A percentile compares a stretch with the other conserved stretches of the same genome.
Conservation (phyloP, 2,329 filamentous ascomycete species). For the Monosporascus sp. region DNA sequence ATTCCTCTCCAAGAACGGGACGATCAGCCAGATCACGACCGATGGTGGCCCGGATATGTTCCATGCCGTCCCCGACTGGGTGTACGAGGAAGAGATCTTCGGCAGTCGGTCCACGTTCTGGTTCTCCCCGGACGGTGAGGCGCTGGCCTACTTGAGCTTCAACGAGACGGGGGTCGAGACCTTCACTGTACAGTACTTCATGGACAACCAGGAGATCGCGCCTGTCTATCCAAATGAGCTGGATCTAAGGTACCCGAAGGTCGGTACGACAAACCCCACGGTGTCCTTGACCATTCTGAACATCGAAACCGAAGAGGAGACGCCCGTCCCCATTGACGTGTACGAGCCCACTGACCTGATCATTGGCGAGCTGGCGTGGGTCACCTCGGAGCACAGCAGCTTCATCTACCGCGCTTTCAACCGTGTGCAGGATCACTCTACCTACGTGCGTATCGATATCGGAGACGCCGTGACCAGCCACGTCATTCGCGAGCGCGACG, state of each 20-base stretch:
- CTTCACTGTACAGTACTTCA: conserved; percentile 63
- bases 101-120: conserved; percentile 45
- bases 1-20: conserved; percentile 51
- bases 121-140: conserved; percentile 52
- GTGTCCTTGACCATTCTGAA: conserved; percentile 54
- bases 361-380: conserved; percentile 63
- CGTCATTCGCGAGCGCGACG: conserved; percentile 52
- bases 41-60: conserved; percentile 59
- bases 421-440: conserved; percentile 61
- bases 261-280: conserved; percentile 61
- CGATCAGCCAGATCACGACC: conserved; percentile 50
- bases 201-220: conserved; percentile 50
- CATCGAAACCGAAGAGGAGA: conserved; percentile 40
- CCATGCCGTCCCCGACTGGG: conserved; percentile 61
- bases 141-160: conserved; percentile 51
- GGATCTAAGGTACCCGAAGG: conserved; percentile 63
- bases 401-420: conserved; percentile 64
- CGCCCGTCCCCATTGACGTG: conserved; percentile 46
- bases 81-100: conserved; percentile 56
- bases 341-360: conserved; percentile 58
- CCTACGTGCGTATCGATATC: conserved; percentile 54
- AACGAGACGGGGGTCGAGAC: conserved; percentile 64
- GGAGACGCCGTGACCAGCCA: conserved; percentile 38
- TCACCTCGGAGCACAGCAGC: conserved; percentile 55
- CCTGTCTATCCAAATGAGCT: conserved; percentile 58